Evolutionary conservation across 2,329 filamentous ascomycete species (phyloP).

Genomic region (Apiospora arundinis): DNA sequence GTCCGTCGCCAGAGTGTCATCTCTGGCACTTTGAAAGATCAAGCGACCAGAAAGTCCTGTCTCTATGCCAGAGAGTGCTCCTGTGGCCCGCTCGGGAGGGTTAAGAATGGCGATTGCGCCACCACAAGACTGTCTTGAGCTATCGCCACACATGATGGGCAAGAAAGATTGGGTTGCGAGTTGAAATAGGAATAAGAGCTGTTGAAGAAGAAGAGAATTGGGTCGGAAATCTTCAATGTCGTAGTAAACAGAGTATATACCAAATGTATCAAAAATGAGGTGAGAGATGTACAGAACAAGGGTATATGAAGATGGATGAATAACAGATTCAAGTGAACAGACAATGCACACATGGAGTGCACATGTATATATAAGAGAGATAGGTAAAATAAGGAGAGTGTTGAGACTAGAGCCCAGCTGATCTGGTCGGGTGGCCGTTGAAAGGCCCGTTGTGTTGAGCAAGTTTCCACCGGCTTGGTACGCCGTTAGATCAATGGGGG

Average conservation of each 20-base stretch:
- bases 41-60: constrained; percentile 36
- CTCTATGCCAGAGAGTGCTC: constrained; percentile 36
- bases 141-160: constrained; percentile 52
- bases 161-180: not conserved
- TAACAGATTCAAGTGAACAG: not conserved
- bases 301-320: not conserved
- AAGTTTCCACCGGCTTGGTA: constrained; percentile 15
- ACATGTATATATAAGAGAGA: not conserved
- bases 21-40: constrained; percentile 44
- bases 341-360: not conserved
- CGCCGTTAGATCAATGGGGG: constrained; percentile 15
- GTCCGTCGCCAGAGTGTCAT: constrained; percentile 45
- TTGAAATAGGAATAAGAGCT: not conserved
- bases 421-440: not conserved
- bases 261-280: not conserved
- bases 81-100: constrained; percentile 27
- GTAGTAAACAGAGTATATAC: not conserved
- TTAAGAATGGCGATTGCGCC: constrained; percentile 54
- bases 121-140: constrained; percentile 47
- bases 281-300: not conserved
- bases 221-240: not conserved
- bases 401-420: constrained; percentile 5
- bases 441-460: constrained; percentile 17
- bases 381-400: not conserved
- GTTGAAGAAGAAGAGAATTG: not conserved